Conservation (phyloP, 192 early-diverging fungal species). For the Coemansia sp. region DNA sequence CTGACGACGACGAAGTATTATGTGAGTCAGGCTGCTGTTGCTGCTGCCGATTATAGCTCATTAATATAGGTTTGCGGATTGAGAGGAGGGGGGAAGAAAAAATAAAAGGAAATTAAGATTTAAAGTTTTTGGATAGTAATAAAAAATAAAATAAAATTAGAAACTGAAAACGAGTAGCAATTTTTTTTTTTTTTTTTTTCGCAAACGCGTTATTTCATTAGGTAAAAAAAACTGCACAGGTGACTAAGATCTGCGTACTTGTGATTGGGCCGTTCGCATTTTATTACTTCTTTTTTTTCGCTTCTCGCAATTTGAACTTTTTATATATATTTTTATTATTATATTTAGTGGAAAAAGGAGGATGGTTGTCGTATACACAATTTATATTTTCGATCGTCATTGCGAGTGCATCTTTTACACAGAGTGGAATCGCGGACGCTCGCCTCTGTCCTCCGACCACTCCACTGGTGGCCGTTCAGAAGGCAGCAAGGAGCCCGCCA, state of each 20-base stretch:
- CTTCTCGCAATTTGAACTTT: not conserved
- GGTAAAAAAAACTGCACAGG: not conserved
- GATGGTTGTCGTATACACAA: constrained; percentile 70
- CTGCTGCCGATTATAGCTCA: constrained; percentile 36
- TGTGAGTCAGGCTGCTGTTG: constrained; percentile 28
- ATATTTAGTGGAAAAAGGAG: not conserved
- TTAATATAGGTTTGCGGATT: not conserved
- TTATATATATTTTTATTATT: not conserved
- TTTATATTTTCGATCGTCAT: constrained; percentile 93
- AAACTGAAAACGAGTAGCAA: not conserved
- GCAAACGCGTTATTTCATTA: not conserved
- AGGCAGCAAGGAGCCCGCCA: constrained; percentile 1
- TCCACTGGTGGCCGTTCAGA: not conserved
- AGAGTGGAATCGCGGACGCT: constrained; percentile 63
- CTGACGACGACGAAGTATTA: constrained; percentile 10
- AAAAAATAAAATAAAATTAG: constrained; percentile 13
- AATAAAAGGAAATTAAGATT: not conserved
- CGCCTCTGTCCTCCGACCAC: constrained; percentile 41
- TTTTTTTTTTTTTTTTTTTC: not conserved
- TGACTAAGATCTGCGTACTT: not conserved
- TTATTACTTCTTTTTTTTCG: constrained; percentile 1
- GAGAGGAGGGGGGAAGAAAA: not conserved
- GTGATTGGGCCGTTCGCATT: not conserved
- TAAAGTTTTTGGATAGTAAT: not conserved
- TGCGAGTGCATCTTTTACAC: constrained; percentile 89